Evolutionary conservation across 352 stramenopile genomes (phyloP).

Genomic region (Globisporangium emineosum): DNA sequence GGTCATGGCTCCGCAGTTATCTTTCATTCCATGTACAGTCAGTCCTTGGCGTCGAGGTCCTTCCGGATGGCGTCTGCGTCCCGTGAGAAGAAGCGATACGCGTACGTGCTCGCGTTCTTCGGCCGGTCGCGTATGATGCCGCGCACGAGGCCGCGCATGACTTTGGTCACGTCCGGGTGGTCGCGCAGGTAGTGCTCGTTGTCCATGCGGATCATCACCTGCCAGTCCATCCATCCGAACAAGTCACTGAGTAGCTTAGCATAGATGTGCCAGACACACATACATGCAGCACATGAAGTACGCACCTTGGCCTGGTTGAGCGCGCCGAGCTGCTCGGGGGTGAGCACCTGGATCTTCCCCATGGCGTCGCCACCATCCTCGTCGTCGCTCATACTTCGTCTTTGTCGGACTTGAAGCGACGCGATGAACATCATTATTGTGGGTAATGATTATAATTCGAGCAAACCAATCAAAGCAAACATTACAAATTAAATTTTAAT

Average conservation of each 20-base stretch:
- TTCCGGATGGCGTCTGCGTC: conserved; percentile 26
- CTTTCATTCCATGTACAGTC: background rate
- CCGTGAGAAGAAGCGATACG: conserved; percentile 58
- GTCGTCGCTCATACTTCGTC: conserved; percentile 10
- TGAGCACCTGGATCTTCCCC: conserved; percentile 60
- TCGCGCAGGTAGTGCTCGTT: conserved; percentile 75
- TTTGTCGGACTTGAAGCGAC: conserved; percentile 3
- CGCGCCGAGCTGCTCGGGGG: conserved; percentile 49
- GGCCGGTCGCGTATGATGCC: conserved; percentile 56
- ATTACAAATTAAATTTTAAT: too few species aligned
- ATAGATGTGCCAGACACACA: background rate
- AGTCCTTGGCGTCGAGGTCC: conserved; percentile 52
- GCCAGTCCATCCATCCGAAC: background rate
- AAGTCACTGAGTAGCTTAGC: conserved; percentile 4
- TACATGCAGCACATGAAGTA: background rate
- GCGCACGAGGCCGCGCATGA: conserved; percentile 55
- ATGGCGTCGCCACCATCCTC: conserved; percentile 12
- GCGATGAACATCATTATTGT: too few species aligned
- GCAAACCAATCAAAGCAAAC: too few species aligned
- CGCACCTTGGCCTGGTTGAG: conserved; percentile 69
- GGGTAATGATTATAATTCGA: too few species aligned
- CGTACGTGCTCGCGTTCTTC: conserved; percentile 44
- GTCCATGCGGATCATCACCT: conserved; percentile 79
- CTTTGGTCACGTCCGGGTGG: conserved; percentile 52
- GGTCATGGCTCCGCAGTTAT: too few species aligned